These are phyloP conservation scores for Trichophyton equinum DNA, from an alignment of 2,329 filamentous ascomycete species.

Conservation along the genomic window DNA sequence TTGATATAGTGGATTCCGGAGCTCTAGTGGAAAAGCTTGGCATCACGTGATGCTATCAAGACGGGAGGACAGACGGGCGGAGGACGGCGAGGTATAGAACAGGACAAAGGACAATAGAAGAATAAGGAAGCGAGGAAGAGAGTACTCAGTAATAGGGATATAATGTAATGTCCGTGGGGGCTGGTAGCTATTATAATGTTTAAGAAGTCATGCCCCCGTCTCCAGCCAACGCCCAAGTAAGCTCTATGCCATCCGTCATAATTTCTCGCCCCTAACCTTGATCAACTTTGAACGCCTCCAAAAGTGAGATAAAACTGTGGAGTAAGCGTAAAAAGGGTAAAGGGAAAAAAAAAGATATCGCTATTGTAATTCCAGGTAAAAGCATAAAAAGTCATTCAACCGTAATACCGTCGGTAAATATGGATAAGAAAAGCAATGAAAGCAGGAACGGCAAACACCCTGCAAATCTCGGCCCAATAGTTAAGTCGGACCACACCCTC, in stretches of 20 bases:
- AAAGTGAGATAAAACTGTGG: not conserved
- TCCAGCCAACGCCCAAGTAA: not conserved
- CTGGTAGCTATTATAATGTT: not conserved
- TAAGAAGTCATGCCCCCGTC: not conserved
- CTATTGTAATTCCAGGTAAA: not conserved
- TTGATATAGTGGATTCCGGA: not conserved
- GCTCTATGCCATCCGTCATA: not conserved
- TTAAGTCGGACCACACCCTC: slow-evolving; percentile 27
- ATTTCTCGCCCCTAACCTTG: not conserved
- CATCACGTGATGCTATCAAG: not conserved
- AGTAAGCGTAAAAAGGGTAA: too few species aligned
- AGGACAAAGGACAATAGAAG: not conserved
- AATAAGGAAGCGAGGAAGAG: not conserved
- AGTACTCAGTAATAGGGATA: not conserved
- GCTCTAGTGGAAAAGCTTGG: not conserved
- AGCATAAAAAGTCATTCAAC: not conserved
- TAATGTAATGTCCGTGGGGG: not conserved
- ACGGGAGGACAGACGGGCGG: not conserved
- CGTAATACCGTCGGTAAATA: not conserved
- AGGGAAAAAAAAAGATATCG: not conserved
- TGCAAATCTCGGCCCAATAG: slow-evolving; percentile 24
- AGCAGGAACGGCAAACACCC: slow-evolving; percentile 24
- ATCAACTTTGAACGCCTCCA: not conserved
- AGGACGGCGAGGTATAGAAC: not conserved
- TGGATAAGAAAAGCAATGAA: slow-evolving; percentile 14